Evolutionary conservation across 23 red algal genomes (phyloP).

Genomic region (Pyropia haitanensis): DNA sequence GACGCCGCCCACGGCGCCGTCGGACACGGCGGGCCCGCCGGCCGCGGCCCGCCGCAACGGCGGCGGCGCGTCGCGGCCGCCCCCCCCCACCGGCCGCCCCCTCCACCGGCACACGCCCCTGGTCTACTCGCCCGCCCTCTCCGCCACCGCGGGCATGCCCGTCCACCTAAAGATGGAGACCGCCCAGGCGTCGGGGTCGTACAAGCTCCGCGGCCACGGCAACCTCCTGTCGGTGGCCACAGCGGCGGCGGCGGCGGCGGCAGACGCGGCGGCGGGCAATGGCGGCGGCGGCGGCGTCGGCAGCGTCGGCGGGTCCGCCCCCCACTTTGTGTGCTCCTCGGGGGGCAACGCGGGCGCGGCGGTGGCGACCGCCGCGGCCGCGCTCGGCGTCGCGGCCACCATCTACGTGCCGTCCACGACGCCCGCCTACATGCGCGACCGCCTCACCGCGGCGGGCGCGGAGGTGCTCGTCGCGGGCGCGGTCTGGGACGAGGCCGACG

Average conservation of each 20-base stretch:
- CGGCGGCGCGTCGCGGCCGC: too few relatives aligned
- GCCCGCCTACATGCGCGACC: constrained; percentile 56
- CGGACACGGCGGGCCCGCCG: too few relatives aligned
- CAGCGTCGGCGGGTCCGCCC: background rate
- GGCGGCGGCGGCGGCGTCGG: background rate
- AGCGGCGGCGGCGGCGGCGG: background rate
- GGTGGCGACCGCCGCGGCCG: constrained; percentile 42
- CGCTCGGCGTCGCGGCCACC: constrained; percentile 32
- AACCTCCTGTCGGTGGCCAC: constrained; percentile 27
- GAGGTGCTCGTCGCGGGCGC: constrained; percentile 53
- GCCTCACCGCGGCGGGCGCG: constrained; percentile 43
- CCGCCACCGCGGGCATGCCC: constrained; percentile 3
- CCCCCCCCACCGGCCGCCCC: background rate
- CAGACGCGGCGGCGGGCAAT: constrained; percentile 1
- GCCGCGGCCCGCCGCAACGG: too few relatives aligned
- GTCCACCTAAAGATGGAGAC: constrained; percentile 76
- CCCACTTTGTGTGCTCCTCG: constrained; percentile 58
- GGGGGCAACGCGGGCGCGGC: constrained; percentile 83
- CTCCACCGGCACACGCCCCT: constrained; percentile 60
- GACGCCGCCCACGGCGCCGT: too few relatives aligned
- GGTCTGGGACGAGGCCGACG: constrained; percentile 77
- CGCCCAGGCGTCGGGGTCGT: constrained; percentile 61
- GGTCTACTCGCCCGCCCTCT: constrained; percentile 24
- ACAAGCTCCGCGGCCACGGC: constrained; percentile 80
- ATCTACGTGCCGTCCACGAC: constrained; percentile 75